Base-by-base conservation (phyloP, 202 grass and related monocot species). In the Hordeum pubiflorum region DNA sequence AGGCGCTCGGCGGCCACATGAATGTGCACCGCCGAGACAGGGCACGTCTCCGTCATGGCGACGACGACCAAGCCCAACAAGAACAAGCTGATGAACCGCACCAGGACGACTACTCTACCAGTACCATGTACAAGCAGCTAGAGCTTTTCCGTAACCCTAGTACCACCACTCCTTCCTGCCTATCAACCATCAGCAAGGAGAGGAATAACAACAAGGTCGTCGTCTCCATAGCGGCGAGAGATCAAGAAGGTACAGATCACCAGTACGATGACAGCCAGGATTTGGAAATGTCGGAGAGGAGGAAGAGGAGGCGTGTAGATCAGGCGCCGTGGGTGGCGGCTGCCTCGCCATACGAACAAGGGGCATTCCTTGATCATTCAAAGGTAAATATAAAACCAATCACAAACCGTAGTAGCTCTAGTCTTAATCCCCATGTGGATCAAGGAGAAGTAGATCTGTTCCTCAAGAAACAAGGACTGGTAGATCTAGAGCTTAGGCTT, bases 1-100 rank as follows among this genome's bases (percentile, higher is more conserved):
- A 94, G 79, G 91, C 91, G 6, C 91, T 94, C 10, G 91, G 91
- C n/a, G 88, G 91, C 12, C 91, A 93, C 91, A 93, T 93, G 91
- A 93, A 93, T 77, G 83, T 93, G 52, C 91, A 94, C 80, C 86
- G 91, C 58, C 89, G 91, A 31, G 89, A 94, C 76, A 80, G 91
- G 3, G 91, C 91, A 65, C 88, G 68, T 79, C 91, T 93, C 71
- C 76, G 83, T 27, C 67, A 44, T 44, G 67, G 24, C 39, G 22
- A 70, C 12, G 67, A 70, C 1, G 67, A 26, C 22, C 39, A 63
- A 31, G 3, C 27, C 26, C 59, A 26, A 15, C 20, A 26, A 70
- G 39, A 70, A 55, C 52, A 55, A 55, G 18, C 52, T 55, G 52
- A 55, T 55, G 52, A 55, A 27, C 22, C 39, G 7, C 21, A 15